Conservation (phyloP, 1,284 basidiomycete species). For the Sanghuangporus weigelae region DNA sequence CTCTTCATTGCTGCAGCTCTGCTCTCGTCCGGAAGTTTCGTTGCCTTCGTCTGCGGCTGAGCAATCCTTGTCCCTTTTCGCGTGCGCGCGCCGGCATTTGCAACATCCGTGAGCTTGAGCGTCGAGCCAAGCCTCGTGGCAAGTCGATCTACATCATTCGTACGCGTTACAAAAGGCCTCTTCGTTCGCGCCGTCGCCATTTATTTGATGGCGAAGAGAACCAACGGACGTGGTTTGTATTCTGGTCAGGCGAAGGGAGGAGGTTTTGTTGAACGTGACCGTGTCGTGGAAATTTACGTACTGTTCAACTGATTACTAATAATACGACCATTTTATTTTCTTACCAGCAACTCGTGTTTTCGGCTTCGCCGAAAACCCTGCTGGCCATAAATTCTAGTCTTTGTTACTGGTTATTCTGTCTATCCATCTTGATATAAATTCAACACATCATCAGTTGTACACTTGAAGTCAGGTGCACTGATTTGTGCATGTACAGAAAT, state of each 20-base stretch:
- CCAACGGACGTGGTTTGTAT: neutral
- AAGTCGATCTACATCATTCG: constrained; percentile 17
- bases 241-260: neutral
- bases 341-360: too few relatives aligned
- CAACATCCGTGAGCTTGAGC: constrained; percentile 16
- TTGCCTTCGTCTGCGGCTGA: neutral
- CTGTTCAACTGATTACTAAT: neutral
- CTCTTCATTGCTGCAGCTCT: constrained; percentile 45
- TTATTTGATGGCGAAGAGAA: neutral
- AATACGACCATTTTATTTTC: neutral
- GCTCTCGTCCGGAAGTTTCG: constrained; percentile 21
- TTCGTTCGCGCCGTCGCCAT: constrained; percentile 14
- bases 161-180: neutral
- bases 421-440: too few relatives aligned
- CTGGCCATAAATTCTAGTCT: too few relatives aligned
- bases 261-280: neutral
- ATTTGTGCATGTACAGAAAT: too few relatives aligned
- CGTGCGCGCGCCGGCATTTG: neutral
- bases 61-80: neutral
- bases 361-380: too few relatives aligned
- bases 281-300: neutral
- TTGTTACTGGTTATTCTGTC: too few relatives aligned
- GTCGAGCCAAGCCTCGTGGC: constrained; percentile 18
- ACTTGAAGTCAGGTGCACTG: too few relatives aligned
- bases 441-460: too few relatives aligned